Evolutionary conservation across 768 basidiomycete genomes (phyloP).

Genomic region (Lactifluus echinatus): DNA sequence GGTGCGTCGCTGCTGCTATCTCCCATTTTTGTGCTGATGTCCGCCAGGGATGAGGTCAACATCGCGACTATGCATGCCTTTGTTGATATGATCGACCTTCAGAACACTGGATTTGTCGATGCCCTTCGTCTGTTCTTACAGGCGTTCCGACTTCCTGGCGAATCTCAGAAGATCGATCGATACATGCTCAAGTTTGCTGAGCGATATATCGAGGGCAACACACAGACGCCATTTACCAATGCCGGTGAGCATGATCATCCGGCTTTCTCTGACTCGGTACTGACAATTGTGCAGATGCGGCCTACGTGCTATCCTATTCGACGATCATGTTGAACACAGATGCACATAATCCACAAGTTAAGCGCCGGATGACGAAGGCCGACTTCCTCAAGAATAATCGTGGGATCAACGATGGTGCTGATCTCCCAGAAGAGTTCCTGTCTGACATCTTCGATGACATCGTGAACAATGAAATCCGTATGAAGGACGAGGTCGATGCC

Average conservation of each 20-base stretch:
- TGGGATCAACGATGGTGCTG: constrained; percentile 86
- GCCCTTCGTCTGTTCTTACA: constrained; percentile 88
- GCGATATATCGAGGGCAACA: constrained; percentile 85
- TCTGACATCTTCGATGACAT: constrained; percentile 84
- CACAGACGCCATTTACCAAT: constrained; percentile 81
- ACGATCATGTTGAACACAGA: constrained; percentile 96
- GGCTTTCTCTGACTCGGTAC: background rate
- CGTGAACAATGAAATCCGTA: constrained; percentile 84
- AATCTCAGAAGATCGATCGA: constrained; percentile 97
- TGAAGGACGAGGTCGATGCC: constrained; percentile 94
- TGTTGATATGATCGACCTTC: constrained; percentile 87
- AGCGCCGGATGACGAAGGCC: constrained; percentile 84
- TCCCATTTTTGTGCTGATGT: background rate
- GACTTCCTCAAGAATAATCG: constrained; percentile 95
- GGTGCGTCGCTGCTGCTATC: constrained; percentile 42
- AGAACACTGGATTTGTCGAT: constrained; percentile 72
- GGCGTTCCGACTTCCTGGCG: constrained; percentile 93
- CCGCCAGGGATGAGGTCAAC: constrained; percentile 71
- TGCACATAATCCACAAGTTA: constrained; percentile 90
- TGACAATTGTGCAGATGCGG: constrained; percentile 53
- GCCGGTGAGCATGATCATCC: constrained; percentile 54
- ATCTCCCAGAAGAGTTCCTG: constrained; percentile 83
- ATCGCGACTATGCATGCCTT: constrained; percentile 96
- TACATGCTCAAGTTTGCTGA: constrained; percentile 99
- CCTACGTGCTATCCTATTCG: constrained; percentile 92